Percentiles rank a stretch among this genome's conserved stretches.
phyloP scores from a whole-genome alignment of 257 asterid species.

The Linderniella brevidens region DNA sequence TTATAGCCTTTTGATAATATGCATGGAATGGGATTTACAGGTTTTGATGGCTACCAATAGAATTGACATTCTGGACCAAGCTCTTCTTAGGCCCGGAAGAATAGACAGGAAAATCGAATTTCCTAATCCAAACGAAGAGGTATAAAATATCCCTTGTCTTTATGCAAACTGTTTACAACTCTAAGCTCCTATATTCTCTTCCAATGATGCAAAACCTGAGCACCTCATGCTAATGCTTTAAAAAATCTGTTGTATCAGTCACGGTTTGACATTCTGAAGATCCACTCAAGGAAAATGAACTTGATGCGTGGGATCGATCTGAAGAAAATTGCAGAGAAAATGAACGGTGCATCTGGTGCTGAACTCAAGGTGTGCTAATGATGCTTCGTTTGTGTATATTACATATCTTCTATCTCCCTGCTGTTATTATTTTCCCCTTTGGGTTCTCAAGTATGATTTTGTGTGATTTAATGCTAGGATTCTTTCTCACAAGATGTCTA shows the following conservation, averaged over 20 bases:
- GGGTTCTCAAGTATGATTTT: too few species aligned
- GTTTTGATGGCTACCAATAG: conserved; percentile 93
- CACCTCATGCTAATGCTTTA: background rate
- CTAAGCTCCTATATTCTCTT: too few species aligned
- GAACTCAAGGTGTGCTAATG: conserved; percentile 52
- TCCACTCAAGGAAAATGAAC: conserved; percentile 84
- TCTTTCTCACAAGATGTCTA: too few species aligned
- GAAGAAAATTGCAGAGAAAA: conserved; percentile 82
- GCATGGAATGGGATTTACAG: conserved; percentile 16
- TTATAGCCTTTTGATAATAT: too few species aligned
- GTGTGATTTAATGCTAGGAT: too few species aligned
- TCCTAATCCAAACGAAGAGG: conserved; percentile 91
- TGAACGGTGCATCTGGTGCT: conserved; percentile 92
- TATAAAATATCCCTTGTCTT: conserved; percentile 8
- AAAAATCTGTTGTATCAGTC: conserved; percentile 27
- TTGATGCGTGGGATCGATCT: conserved; percentile 84
- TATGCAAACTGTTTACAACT: background rate
- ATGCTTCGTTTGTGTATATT: too few species aligned
- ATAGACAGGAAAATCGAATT: conserved; percentile 86
- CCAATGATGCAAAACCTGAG: too few species aligned
- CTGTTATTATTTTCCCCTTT: too few species aligned
- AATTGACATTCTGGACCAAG: conserved; percentile 81
- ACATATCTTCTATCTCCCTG: too few species aligned
- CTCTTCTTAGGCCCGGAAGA: conserved; percentile 89
- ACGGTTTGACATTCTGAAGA: conserved; percentile 72